These are phyloP conservation scores for Nicotiana rustica DNA, from an alignment of 305 asterid genomes.

Conservation along the genomic window DNA sequence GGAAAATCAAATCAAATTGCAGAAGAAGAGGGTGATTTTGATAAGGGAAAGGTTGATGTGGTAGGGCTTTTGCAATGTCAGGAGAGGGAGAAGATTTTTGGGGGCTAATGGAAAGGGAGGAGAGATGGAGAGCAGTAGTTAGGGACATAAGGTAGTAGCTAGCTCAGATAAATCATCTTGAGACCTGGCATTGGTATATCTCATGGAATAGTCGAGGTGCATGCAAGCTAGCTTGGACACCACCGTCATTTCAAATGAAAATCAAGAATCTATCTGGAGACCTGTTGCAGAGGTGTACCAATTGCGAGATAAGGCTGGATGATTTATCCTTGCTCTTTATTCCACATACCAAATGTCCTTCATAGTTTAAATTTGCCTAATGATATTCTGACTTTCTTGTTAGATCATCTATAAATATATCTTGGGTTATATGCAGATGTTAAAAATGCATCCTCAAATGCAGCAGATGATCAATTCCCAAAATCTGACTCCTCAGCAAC, in stretches of 20 bases:
- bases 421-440: slow-evolving; percentile 54
- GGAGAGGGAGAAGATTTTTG: background rate
- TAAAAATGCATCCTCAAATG: slow-evolving; percentile 75
- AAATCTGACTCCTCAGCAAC: slow-evolving; percentile 72
- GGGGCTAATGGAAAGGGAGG: background rate
- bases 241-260: too few relatives aligned
- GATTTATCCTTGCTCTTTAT: slow-evolving; percentile 16
- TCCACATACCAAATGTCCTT: background rate
- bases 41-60: background rate
- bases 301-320: background rate
- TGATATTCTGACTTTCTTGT: background rate
- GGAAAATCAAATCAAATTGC: background rate
- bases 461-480: slow-evolving; percentile 65
- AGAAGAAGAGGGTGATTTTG: background rate
- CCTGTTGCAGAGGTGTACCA: slow-evolving; percentile 14
- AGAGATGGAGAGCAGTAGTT: background rate
- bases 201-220: too few relatives aligned
- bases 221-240: too few relatives aligned
- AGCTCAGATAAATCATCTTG: background rate
- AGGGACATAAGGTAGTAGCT: too few relatives aligned
- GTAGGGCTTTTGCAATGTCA: slow-evolving; percentile 7
- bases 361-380: background rate
- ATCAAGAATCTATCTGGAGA: background rate
- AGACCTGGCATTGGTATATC: too few relatives aligned
- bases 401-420: background rate